Evolutionary conservation across 148 eudicot species (phyloP).

Genomic region (Polygonum maritimum): DNA sequence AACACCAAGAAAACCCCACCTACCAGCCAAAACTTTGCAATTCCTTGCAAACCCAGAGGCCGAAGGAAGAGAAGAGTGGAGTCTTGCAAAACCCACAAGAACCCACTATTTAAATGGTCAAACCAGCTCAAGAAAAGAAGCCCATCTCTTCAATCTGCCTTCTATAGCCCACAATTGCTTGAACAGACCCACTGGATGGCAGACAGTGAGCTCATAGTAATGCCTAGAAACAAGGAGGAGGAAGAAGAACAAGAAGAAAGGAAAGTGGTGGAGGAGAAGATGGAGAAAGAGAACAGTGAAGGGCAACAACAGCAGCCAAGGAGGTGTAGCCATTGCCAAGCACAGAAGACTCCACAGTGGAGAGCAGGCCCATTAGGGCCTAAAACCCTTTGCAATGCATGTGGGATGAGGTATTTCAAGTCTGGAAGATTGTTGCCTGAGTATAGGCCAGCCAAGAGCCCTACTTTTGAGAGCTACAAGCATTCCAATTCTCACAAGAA

Average conservation of each 20-base stretch:
- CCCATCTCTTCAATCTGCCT: background rate
- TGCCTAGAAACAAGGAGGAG: constrained; percentile 19
- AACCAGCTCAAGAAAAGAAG: background rate
- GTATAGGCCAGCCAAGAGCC: constrained; percentile 50
- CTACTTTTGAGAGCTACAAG: constrained; percentile 32
- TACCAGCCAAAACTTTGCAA: background rate
- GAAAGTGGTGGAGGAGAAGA: background rate
- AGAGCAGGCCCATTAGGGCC: constrained; percentile 48
- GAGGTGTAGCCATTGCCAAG: constrained; percentile 37
- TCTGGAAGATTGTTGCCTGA: constrained; percentile 43
- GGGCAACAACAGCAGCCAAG: constrained; percentile 17
- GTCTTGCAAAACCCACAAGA: constrained; percentile 14
- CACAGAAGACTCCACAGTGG: constrained; percentile 48
- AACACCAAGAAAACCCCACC: background rate
- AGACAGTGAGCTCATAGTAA: constrained; percentile 28
- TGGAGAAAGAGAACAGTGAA: background rate
- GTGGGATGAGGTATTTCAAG: constrained; percentile 47
- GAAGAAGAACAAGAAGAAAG: background rate
- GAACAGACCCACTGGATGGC: constrained; percentile 38
- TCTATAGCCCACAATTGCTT: constrained; percentile 30
- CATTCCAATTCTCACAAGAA: constrained; percentile 42
- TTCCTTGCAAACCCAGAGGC: constrained; percentile 25
- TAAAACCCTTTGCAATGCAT: constrained; percentile 49
- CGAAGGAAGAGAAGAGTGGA: constrained; percentile 14
- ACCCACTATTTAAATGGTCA: constrained; percentile 15